Conservation (phyloP, 1,284 basidiomycete genomes). For the Cronartium ribicola region DNA sequence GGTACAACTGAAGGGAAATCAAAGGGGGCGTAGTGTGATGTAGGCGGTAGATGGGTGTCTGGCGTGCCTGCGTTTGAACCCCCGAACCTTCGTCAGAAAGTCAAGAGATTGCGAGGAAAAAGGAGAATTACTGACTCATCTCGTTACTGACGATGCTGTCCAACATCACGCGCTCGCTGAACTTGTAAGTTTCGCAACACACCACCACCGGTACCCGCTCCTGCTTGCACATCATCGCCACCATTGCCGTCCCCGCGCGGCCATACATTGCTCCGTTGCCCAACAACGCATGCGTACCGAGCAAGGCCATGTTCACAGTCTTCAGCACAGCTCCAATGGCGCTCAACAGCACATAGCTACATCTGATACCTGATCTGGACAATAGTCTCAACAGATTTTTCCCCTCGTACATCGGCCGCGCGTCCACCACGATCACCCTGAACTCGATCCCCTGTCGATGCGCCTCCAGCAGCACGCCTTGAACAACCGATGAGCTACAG, state of each 20-base stretch:
- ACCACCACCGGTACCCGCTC: constrained; percentile 88
- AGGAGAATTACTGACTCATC: constrained; percentile 61
- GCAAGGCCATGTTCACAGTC: constrained; percentile 71
- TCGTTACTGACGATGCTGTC: constrained; percentile 97
- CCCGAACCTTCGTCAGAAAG: neutral
- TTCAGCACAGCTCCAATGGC: constrained; percentile 77
- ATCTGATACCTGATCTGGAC: constrained; percentile 69
- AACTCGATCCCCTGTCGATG: constrained; percentile 63
- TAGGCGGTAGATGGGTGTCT: constrained; percentile 26
- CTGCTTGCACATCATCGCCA: constrained; percentile 90
- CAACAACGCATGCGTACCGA: constrained; percentile 89
- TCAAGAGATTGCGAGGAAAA: neutral
- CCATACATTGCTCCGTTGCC: constrained; percentile 93
- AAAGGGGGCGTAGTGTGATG: constrained; percentile 26
- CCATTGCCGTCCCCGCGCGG: constrained; percentile 87
- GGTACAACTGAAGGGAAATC: constrained; percentile 28
- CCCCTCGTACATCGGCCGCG: constrained; percentile 86
- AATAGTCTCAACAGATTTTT: constrained; percentile 72
- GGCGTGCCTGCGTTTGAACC: constrained; percentile 8
- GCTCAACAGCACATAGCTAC: constrained; percentile 87
- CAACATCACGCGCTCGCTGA: constrained; percentile 83
- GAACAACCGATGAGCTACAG: constrained; percentile 82
- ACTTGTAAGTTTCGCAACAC: constrained; percentile 98
- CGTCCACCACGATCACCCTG: constrained; percentile 90
- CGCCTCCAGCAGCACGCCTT: constrained; percentile 78